Percentiles rank a stretch among this genome's conserved stretches.
These are phyloP conservation scores for Leucogyrophana mollusca DNA, from an alignment of 768 basidiomycete genomes.

Conservation along the genomic window DNA sequence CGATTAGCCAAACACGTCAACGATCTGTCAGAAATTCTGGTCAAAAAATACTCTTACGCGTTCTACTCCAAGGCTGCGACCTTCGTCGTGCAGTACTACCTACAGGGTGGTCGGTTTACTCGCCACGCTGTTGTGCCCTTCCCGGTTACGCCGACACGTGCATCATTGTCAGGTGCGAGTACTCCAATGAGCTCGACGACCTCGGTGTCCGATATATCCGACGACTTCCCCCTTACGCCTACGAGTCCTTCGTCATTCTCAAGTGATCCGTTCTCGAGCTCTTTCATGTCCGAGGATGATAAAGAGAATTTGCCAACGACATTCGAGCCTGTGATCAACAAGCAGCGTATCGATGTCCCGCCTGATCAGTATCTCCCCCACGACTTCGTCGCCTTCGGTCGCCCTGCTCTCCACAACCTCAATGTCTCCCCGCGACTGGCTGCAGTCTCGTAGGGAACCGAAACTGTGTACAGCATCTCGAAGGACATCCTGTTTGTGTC, in stretches of 20 bases:
- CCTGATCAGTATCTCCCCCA: slow-evolving; percentile 80
- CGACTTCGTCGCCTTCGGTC: slow-evolving; percentile 78
- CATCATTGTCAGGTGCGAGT: slow-evolving; percentile 49
- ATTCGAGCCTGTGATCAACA: slow-evolving; percentile 73
- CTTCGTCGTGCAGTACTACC: slow-evolving; percentile 90
- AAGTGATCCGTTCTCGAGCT: slow-evolving; percentile 50
- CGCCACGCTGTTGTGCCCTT: slow-evolving; percentile 46
- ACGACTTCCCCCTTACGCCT: slow-evolving; percentile 83
- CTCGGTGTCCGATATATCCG: slow-evolving; percentile 70
- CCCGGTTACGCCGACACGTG: slow-evolving; percentile 60
- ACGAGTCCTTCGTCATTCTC: slow-evolving; percentile 58
- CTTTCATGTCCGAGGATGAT: slow-evolving; percentile 63
- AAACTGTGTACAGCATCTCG: slow-evolving; percentile 23
- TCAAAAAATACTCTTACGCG: slow-evolving; percentile 97
- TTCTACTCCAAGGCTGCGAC: slow-evolving; percentile 97
- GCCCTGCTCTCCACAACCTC: slow-evolving; percentile 74
- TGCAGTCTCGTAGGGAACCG: slow-evolving; percentile 53
- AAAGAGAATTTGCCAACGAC: slow-evolving; percentile 77
- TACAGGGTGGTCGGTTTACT: slow-evolving; percentile 78
- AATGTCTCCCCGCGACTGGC: slow-evolving; percentile 58
- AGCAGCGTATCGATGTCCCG: slow-evolving; percentile 62
- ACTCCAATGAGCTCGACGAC: slow-evolving; percentile 79
- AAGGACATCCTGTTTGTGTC: slow-evolving; percentile 36
- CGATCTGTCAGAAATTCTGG: slow-evolving; percentile 90
- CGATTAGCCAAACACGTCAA: slow-evolving; percentile 87